phyloP scores from a whole-genome alignment of 441 rosid species.

The Cnidoscolus chayamansa region DNA sequence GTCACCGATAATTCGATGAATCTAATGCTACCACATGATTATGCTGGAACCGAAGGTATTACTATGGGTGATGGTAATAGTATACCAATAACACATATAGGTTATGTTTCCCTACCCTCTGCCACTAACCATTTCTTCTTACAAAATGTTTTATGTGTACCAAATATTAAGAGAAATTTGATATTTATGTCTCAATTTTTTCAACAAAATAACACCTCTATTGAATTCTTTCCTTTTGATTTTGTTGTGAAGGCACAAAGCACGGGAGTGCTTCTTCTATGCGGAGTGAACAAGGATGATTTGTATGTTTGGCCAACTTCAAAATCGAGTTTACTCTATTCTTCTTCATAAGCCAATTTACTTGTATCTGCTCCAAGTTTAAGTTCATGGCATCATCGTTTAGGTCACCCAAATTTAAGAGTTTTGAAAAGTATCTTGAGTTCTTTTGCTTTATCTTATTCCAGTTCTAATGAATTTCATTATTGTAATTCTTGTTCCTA shows the following conservation, averaged over 20 bases:
- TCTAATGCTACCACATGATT: no score
- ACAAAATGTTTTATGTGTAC: no score
- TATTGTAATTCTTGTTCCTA: background rate
- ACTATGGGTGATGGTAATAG: no score
- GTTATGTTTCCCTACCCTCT: no score
- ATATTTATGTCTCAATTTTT: background rate
- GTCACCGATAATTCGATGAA: no score
- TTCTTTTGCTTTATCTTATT: background rate
- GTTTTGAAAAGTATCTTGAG: background rate
- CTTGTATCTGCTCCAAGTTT: background rate
- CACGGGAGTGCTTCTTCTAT: background rate
- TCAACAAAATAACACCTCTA: background rate
- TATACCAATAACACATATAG: no score
- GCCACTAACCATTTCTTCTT: no score
- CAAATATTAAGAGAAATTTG: no score
- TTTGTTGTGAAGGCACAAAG: background rate
- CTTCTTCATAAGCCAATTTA: background rate
- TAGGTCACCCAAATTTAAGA: no score
- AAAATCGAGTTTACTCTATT: no score
- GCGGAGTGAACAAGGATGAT: background rate
- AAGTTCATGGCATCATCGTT: background rate
- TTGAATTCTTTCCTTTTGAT: background rate
- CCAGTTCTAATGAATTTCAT: background rate
- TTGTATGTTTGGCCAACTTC: background rate
- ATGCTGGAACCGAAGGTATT: no score